Base-by-base conservation (phyloP, 495 filamentous ascomycete genomes). In the Choiromyces venosus region DNA sequence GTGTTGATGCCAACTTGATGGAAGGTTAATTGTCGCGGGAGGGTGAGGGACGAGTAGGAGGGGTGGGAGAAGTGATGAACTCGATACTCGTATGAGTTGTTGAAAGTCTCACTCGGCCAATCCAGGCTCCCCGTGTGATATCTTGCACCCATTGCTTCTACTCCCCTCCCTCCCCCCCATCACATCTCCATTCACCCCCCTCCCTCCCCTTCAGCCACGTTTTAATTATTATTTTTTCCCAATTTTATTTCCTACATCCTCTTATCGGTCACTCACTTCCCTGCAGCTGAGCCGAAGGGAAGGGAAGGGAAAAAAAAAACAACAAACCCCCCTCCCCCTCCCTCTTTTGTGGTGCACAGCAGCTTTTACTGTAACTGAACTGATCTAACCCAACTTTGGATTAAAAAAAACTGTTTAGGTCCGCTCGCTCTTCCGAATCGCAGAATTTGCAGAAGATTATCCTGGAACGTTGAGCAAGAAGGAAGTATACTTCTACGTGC, bases 401-500 rank as follows among this genome's bases (percentile, higher is more conserved):
- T 46, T 0, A 56, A 74, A 76, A 77, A 69, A 76, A 52, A 40
- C 52, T 72, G 73, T 65, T 75, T 37, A 77, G 75, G 70, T 75
- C 74, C 74, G 67, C 40, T 61, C 74, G 71, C 67, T 70, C 56
- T 46, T 68, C 69, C 68, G 74, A 69, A 76, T 70, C 69, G 46
- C 46, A 56, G 46, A 56, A 29, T 56, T 56, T 25, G 46, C 46
- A 29, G 70, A 77, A 66, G 66, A 76, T 72, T 76, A 76, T 70
- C 74, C 74, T 38, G 74, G 64, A 74, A 61, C 65, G 68, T 71
- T 77, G 74, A 66, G 69, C 72, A 74, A 44, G 74, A 76, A 77
- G 40, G 75, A 67, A 70, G 46, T 68, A 61, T 42, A 76, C 67
- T 70, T 52, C 56, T 70, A 70, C 40, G 61, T 40, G 35, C 40